Evolutionary conservation across 208 protist genomes (phyloP), one percentile per base, ranked within the genome.

Genomic region (Borovskyia barvae): DNA sequence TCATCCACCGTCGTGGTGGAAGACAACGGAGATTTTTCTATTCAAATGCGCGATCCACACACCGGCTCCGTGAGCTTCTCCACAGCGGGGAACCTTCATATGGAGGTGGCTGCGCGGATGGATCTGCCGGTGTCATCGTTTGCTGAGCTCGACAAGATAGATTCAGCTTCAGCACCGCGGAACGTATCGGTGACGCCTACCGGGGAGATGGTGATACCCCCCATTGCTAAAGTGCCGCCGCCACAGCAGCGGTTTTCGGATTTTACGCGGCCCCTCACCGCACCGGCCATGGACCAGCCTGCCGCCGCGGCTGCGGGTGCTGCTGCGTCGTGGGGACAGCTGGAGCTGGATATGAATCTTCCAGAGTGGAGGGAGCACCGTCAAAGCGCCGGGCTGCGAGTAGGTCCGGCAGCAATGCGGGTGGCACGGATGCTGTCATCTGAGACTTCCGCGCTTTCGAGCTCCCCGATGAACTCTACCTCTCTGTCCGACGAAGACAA

Each of bases 31-130:
- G 71, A 83, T 37, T 72, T 80, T 46, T 59, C 61, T 0, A 54
- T 88, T 20, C 71, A 70, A 40, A 53, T 55, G 28, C 28, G 50
- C n/a, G 39, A 80, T 51, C 43, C 57, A 19, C 45, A 40, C 29
- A 66, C 60, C 8, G 86, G 77, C n/a, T 55, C 48, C 40, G 32
- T 84, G 22, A 40, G 57, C 6, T 93, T 86, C 53, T 60, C 72
- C 46, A 83, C 77, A 3, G 63, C 63, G 1, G 53, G 74, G 17
- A 40, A 77, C 24, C 39, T 81, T 33, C 47, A 79, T 30, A 40
- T 71, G 47, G 73, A 80, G 9, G 47, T 70, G 8, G 69, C 66
- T 11, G 52, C 77, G 32, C 65, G 70, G 12, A 20, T 91, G 32
- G 77, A 78, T 11, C 48, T 69, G 8, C 54, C 65, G 0, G 32